Conservation (phyloP, 768 basidiomycete genomes). For the Fomitopsis pulvina region DNA sequence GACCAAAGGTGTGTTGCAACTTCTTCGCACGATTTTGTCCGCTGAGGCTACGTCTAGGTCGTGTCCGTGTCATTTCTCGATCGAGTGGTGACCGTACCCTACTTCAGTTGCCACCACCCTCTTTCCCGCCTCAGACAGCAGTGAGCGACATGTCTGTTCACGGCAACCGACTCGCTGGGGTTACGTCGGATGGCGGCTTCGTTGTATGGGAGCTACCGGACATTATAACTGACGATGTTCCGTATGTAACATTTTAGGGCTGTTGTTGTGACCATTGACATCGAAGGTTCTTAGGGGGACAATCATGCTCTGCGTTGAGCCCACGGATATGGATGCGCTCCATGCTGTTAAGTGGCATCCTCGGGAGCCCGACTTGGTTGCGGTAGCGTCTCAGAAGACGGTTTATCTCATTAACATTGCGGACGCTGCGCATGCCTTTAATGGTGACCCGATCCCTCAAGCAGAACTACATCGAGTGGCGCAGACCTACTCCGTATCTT, state of each 20-base stretch:
- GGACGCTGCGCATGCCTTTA: slow-evolving; percentile 51
- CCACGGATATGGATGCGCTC: slow-evolving; percentile 55
- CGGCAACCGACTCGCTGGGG: slow-evolving; percentile 75
- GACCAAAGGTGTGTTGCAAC: slow-evolving; percentile 55
- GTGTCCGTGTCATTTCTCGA: slow-evolving; percentile 82
- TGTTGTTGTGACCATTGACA: slow-evolving; percentile 1
- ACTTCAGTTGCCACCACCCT: slow-evolving; percentile 53
- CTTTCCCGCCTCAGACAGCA: slow-evolving; percentile 55
- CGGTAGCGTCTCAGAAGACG: slow-evolving; percentile 74
- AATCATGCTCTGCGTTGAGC: slow-evolving; percentile 62
- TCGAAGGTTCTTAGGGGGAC: slow-evolving; percentile 41
- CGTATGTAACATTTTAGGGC: slow-evolving; percentile 42
- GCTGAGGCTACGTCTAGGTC: slow-evolving; percentile 36
- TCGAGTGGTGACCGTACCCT: slow-evolving; percentile 85
- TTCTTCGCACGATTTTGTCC: background rate
- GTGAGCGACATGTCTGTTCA: slow-evolving; percentile 85
- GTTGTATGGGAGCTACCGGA: slow-evolving; percentile 86
- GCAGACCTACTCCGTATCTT: slow-evolving; percentile 60
- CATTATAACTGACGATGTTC: slow-evolving; percentile 78
- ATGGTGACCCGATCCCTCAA: slow-evolving; percentile 61
- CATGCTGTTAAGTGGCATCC: slow-evolving; percentile 89
- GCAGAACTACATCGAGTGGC: slow-evolving; percentile 63
- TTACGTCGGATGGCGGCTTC: slow-evolving; percentile 85
- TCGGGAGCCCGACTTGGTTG: slow-evolving; percentile 70
- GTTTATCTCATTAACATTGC: slow-evolving; percentile 72